Evolutionary conservation across 1,284 basidiomycete species (phyloP).

Genomic region (Moniliophthora roreri): DNA sequence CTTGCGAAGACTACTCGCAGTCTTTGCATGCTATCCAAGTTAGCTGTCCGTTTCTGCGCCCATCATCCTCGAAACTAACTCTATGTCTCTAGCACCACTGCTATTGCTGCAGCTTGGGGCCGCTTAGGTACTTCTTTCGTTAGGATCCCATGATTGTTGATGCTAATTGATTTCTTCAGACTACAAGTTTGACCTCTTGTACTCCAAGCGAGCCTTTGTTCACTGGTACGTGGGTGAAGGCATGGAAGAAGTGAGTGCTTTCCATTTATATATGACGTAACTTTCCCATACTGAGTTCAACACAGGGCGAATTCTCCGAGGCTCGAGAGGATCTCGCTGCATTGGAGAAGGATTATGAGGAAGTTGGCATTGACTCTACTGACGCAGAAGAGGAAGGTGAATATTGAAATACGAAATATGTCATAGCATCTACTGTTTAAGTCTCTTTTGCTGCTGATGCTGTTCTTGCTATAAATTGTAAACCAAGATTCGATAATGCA

Average conservation of each 20-base stretch:
- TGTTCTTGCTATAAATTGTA: neutral
- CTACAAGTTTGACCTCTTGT: constrained; percentile 98
- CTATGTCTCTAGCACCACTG: constrained; percentile 68
- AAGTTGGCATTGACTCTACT: constrained; percentile 90
- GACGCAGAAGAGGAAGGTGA: constrained; percentile 82
- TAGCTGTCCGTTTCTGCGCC: constrained; percentile 18
- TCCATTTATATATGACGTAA: neutral
- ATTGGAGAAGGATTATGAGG: constrained; percentile 95
- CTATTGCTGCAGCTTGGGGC: constrained; percentile 93
- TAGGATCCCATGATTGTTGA: neutral
- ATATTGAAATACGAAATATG: constrained; percentile 45
- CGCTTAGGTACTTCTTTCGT: constrained; percentile 64
- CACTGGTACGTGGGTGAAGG: constrained; percentile 99
- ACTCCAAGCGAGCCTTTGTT: constrained; percentile 95
- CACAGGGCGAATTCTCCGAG: constrained; percentile 91
- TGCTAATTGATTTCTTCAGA: constrained; percentile 42
- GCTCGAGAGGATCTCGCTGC: constrained; percentile 97
- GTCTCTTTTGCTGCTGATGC: neutral
- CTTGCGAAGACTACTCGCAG: constrained; percentile 93
- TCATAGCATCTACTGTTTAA: neutral
- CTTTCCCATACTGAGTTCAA: constrained; percentile 2
- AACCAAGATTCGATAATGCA: too few relatives aligned
- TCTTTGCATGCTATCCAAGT: constrained; percentile 95
- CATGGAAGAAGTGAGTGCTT: constrained; percentile 81
- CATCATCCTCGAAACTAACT: constrained; percentile 4